A percentile compares a stretch with the other conserved stretches of the same genome.
These are phyloP conservation scores for Ophiostoma novo-ulmi DNA, from an alignment of 2,329 filamentous ascomycete genomes.

Conservation along the genomic window DNA sequence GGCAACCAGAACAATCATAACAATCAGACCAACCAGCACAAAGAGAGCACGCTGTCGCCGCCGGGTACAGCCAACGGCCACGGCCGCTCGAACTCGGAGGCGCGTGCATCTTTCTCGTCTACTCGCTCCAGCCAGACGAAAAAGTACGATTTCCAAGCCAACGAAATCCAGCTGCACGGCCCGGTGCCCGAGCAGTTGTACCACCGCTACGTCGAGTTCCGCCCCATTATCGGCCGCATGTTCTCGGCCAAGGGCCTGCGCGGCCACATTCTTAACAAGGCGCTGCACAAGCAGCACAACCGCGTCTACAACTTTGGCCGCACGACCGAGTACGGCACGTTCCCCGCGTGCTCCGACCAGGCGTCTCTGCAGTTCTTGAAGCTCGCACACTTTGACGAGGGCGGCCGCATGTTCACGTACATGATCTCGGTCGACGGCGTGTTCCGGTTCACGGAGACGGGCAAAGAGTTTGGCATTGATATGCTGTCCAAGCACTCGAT, in stretches of 20 bases:
- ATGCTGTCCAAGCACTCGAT: conserved; percentile 92
- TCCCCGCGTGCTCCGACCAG: conserved; percentile 61
- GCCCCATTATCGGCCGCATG: conserved; percentile 82
- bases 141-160: conserved; percentile 72
- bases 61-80: background rate
- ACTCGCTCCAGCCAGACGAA: conserved; percentile 12
- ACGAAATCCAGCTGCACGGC: conserved; percentile 80
- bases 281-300: conserved; percentile 82
- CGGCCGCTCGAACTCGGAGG: background rate
- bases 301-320: conserved; percentile 85
- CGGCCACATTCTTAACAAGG: conserved; percentile 74
- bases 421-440: conserved; percentile 82
- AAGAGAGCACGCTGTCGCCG: conserved; percentile 45
- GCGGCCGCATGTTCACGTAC: conserved; percentile 84
- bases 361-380: conserved; percentile 77
- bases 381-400: conserved; percentile 79
- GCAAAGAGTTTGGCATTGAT: conserved; percentile 92
- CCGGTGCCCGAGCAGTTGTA: conserved; percentile 77
- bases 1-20: too few species aligned
- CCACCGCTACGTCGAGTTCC: conserved; percentile 90
- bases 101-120: background rate
- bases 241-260: conserved; percentile 73
- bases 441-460: conserved; percentile 89
- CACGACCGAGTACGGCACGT: conserved; percentile 65
- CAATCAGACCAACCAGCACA: background rate